Evolutionary conservation across 2,329 filamentous ascomycete genomes (phyloP), one percentile per base, ranked within the genome.

Genomic region (Fusarium nanum): DNA sequence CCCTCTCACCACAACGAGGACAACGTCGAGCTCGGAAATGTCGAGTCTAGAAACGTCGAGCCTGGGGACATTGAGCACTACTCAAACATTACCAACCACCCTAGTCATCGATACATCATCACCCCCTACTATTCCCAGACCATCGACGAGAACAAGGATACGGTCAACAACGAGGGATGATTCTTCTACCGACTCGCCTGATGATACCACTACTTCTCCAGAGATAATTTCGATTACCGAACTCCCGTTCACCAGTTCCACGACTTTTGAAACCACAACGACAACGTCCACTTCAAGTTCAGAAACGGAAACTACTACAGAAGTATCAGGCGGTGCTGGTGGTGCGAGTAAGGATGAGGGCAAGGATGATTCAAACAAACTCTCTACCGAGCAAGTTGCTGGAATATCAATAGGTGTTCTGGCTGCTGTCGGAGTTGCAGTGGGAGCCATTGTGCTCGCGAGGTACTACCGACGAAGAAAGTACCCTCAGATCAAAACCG

Each of bases 391-490:
- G 6, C 86, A 89, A 66, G 83, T 91, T 48, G 84, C 83, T 20
- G 89, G 89, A 9, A 88, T 92, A 62, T 81, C 84, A 2, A 80
- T 89, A 6, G 89, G 87, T 8, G 81, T 84, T 13, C 82, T 83
- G 7, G 85, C 84, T 7, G 84, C 83, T 3, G 78, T 84, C 6
- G 76, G 83, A 7, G 70, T 90, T 20, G 85, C 83, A 8, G 72
- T 88, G 28, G 81, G 80, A 7, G 74, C 86, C 14, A 82, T 88
- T 25, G 70, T 87, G 10, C 57, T 86, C 16, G 80, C 82, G 6
- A 80, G 84, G 47, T 73, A 71, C 46, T 76, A 75, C 60, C 82
- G 85, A n/a, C 80, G 78, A 52, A 80, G 76, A 72, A 81, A 77
- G 22, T 81, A 81, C 53, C 77, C 72, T 28, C 78, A 78, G 20